Conservation (phyloP, 352 stramenopile genomes). For the Globisporangium heterothallicum region DNA sequence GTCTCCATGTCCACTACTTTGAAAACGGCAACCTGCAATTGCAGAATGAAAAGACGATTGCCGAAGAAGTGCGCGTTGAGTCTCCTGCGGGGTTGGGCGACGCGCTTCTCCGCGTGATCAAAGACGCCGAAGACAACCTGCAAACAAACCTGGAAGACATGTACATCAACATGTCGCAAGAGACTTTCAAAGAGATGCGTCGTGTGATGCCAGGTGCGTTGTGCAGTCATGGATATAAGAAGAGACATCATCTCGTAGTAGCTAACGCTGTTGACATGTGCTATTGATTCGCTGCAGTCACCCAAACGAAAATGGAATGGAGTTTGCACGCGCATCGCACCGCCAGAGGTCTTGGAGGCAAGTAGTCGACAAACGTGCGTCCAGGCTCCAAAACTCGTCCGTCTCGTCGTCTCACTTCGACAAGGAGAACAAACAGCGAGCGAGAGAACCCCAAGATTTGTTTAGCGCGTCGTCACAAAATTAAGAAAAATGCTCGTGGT, state of each 20-base stretch:
- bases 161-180: slow-evolving; percentile 93
- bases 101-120: slow-evolving; percentile 68
- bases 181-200: slow-evolving; percentile 94
- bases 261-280: no score
- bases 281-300: slow-evolving; percentile 39
- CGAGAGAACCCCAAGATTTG: slow-evolving; percentile 3
- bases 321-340: slow-evolving; percentile 79
- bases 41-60: slow-evolving; percentile 71
- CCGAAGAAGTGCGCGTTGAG: slow-evolving; percentile 44
- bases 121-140: slow-evolving; percentile 77
- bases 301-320: slow-evolving; percentile 88
- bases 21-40: slow-evolving; percentile 95
- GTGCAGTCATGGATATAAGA: neutral
- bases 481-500: no score
- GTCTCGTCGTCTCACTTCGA: no score
- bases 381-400: no score
- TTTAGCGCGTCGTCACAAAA: neutral
- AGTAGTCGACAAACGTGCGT: no score
- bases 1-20: slow-evolving; percentile 93
- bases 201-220: slow-evolving; percentile 87
- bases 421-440: neutral
- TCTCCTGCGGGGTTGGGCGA: slow-evolving; percentile 44
- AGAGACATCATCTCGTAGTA: no score
- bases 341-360: slow-evolving; percentile 63
- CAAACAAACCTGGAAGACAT: slow-evolving; percentile 91